Evolutionary conservation across 768 basidiomycete genomes (phyloP), one percentile per base, ranked within the genome.

Genomic region (Tephrocybe sp.): DNA sequence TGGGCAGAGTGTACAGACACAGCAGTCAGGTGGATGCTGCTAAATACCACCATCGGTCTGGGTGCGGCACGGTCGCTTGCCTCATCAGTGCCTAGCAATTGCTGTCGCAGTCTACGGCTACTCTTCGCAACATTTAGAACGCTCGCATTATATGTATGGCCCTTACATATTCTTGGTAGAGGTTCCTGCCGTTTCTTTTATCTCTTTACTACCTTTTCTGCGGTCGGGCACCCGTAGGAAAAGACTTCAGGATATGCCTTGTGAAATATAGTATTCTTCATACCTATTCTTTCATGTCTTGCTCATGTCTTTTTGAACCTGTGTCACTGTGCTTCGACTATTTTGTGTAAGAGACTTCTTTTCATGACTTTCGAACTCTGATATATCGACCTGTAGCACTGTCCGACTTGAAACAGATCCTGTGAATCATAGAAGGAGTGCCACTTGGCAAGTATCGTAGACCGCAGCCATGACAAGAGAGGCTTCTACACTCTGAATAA

Each of bases 1-100:
- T 8, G 91, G 91, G 22, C 87, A 91, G 69, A 84, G 78, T 47
- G 88, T 94, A 46, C 83, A 86, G 64, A 84, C 88, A 65, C 84
- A 85, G 69, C 76, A 78, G 61, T 71, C 80, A 4, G 75, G 82
- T 47, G 78, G 87, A 37, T 94, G 92, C 74, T 94, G 92, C 81
- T 94, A 70, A 81, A 69, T 59, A 19, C 57, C 36, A 8, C 42
- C 33, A 22, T 40, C 12, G 24, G 15, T 42, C 36, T 45, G 39
- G 29, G 47, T 15, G 30, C 43, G 42, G 36, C 42, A 16, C 42
- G 27, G 18, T 37, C 33, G 22, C 34, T 22, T 42, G 38, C 19
- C 19, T 27, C 39, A 18, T 34, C 27, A 42, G 37, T 47, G n/a
- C 49, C 40, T 46, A 47, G 37, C 58, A 44, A 55, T 55, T 38